A percentile compares a stretch with the other conserved stretches of the same genome.
Conservation (phyloP, 805 yeast genomes). For the Metschnikowia chrysomelidarum region DNA sequence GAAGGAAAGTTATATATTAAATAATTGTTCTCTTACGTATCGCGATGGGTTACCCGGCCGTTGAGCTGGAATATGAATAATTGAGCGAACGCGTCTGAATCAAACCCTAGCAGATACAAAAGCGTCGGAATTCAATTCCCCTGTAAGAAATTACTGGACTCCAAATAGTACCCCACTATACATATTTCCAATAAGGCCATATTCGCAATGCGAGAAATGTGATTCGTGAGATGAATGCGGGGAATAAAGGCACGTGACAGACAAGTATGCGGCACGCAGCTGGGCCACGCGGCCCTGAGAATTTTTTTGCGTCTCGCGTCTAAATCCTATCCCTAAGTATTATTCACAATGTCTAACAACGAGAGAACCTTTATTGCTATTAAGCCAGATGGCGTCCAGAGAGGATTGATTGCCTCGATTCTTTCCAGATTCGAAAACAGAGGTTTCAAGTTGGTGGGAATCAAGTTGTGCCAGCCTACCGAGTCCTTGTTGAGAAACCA, state of each 20-base stretch:
- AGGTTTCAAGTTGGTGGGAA: constrained; percentile 96
- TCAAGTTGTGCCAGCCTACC: constrained; percentile 86
- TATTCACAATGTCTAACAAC: constrained; percentile 46
- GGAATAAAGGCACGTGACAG: constrained; percentile 8
- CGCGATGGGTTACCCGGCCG: too few relatives aligned
- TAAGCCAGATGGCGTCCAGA: constrained; percentile 99
- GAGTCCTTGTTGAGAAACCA: constrained; percentile 88
- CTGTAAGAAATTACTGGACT: too few relatives aligned
- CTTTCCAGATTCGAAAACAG: constrained; percentile 92
- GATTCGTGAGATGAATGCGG: constrained; percentile 4
- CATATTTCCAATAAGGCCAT: too few relatives aligned
- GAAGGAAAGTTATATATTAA: too few relatives aligned
- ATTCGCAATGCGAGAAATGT: too few relatives aligned
- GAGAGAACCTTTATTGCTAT: constrained; percentile 93
- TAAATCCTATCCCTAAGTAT: not conserved
- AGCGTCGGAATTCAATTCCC: too few relatives aligned
- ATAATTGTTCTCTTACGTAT: too few relatives aligned
- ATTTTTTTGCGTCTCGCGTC: not conserved
- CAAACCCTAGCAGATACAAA: too few relatives aligned
- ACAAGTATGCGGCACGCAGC: constrained; percentile 2
- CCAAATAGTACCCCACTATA: too few relatives aligned
- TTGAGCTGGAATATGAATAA: too few relatives aligned
- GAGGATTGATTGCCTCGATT: constrained; percentile 91
- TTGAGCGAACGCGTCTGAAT: too few relatives aligned
- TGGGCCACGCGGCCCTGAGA: constrained; percentile 2